Conservation (phyloP, 2,329 filamentous ascomycete species). For the Venturia pyrina region DNA sequence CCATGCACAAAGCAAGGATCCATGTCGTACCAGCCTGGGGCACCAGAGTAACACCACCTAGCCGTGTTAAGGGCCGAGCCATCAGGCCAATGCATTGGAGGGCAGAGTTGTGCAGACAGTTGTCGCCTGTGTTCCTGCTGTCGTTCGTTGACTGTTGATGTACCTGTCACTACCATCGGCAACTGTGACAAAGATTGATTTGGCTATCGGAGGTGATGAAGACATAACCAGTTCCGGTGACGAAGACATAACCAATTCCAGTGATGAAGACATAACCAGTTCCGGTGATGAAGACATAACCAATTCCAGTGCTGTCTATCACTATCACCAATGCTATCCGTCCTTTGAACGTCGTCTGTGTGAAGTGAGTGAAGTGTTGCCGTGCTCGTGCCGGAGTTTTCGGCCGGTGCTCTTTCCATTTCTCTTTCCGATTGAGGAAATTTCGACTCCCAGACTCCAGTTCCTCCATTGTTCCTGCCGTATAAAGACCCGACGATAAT, state of each 20-base stretch:
- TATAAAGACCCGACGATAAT: background rate
- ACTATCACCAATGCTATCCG: background rate
- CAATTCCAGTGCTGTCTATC: background rate
- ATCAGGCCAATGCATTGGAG: background rate
- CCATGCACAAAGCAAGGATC: background rate
- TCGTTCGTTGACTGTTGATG: background rate
- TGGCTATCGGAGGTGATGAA: background rate
- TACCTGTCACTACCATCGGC: background rate
- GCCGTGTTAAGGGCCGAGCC: background rate
- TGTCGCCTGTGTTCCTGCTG: background rate
- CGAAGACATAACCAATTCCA: conserved; percentile 5
- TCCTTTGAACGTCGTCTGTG: background rate
- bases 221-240: no score
- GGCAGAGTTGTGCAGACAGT: background rate
- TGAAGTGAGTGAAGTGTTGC: background rate
- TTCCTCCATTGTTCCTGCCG: background rate
- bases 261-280: background rate
- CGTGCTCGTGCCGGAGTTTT: background rate
- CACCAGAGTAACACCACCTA: background rate
- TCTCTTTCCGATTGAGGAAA: background rate
- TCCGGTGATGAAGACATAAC: no score
- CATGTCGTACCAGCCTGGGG: background rate
- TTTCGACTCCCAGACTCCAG: background rate
- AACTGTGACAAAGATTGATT: background rate
- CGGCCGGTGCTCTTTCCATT: background rate